Percentiles rank a stretch among this genome's conserved stretches.
phyloP scores from a whole-genome alignment of 495 filamentous ascomycete genomes.

The Aspergillus funiculosus region DNA sequence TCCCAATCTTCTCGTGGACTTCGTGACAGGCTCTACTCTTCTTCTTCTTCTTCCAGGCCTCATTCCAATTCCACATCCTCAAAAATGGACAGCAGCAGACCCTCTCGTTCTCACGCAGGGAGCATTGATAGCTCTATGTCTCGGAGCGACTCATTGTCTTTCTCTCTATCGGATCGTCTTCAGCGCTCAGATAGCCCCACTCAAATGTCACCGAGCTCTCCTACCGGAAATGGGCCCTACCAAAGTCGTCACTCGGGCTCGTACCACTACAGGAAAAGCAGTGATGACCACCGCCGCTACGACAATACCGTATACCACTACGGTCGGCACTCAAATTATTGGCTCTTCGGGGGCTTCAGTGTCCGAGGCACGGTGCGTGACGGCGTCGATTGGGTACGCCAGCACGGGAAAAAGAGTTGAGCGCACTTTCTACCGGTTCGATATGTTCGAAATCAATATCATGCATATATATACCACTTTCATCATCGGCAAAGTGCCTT shows the following conservation, averaged over 20 bases:
- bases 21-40: too few species aligned
- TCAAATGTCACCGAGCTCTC: conserved; percentile 22
- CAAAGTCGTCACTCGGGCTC: conserved; percentile 18
- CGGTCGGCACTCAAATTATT: conserved; percentile 47
- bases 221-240: conserved; percentile 1
- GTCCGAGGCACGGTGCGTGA: conserved; percentile 42
- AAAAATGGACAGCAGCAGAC: conserved; percentile 10
- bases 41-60: conserved; percentile 12
- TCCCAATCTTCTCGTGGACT: background rate
- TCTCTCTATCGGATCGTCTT: conserved; percentile 4
- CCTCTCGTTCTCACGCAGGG: conserved; percentile 11
- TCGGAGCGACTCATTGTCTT: conserved; percentile 10
- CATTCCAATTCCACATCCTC: conserved; percentile 20
- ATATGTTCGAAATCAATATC: background rate
- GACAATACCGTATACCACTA: conserved; percentile 40
- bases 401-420: conserved; percentile 17
- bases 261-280: conserved; percentile 23
- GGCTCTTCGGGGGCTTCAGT: conserved; percentile 47
- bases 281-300: conserved; percentile 38
- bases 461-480: background rate
- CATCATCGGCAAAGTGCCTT: too few species aligned
- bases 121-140: conserved; percentile 19
- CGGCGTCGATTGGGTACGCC: conserved; percentile 42
- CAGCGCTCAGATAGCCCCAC: conserved; percentile 17
- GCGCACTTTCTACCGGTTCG: background rate